Percentiles rank a stretch among this genome's conserved stretches.
These are phyloP conservation scores for Chrysoporthe puriensis DNA, from an alignment of 2,329 filamentous ascomycete species.

Conservation along the genomic window DNA sequence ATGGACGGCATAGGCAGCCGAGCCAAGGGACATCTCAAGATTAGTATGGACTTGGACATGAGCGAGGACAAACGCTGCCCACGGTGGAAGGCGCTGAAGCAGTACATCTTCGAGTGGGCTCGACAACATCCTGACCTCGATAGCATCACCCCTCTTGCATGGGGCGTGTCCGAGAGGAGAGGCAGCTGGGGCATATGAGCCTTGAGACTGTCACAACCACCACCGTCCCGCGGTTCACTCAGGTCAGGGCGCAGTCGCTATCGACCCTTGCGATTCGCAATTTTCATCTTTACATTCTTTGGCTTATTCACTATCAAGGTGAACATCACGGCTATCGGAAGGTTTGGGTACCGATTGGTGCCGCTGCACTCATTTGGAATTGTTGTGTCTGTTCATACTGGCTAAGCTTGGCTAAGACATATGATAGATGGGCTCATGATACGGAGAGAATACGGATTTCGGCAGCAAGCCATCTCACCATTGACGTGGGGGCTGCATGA, in stretches of 20 bases:
- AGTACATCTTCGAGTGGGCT: constrained; percentile 90
- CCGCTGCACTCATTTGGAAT: not conserved
- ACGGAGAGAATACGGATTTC: not conserved
- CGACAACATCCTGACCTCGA: constrained; percentile 79
- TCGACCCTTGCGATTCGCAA: not conserved
- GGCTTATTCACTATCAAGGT: not conserved
- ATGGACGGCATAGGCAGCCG: constrained; percentile 45
- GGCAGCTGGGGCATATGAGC: constrained; percentile 73
- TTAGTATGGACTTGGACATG: constrained; percentile 52
- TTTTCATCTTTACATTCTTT: constrained; percentile 1
- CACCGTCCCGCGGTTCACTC: no score
- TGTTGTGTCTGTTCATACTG: not conserved
- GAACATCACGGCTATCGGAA: not conserved
- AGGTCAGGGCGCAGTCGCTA: not conserved
- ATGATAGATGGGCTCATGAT: constrained; percentile 5
- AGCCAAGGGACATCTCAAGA: constrained; percentile 78
- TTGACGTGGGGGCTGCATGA: not conserved
- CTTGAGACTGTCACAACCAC: not conserved
- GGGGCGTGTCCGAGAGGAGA: constrained; percentile 68
- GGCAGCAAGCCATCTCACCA: not conserved
- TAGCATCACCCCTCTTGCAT: constrained; percentile 60
- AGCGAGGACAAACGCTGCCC: constrained; percentile 59
- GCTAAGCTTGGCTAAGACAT: not conserved
- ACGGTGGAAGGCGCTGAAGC: constrained; percentile 80
- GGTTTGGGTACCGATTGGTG: not conserved